These are phyloP conservation scores for Chrysoporthe cubensis DNA, from an alignment of 2,329 filamentous ascomycete species.

Conservation along the genomic window DNA sequence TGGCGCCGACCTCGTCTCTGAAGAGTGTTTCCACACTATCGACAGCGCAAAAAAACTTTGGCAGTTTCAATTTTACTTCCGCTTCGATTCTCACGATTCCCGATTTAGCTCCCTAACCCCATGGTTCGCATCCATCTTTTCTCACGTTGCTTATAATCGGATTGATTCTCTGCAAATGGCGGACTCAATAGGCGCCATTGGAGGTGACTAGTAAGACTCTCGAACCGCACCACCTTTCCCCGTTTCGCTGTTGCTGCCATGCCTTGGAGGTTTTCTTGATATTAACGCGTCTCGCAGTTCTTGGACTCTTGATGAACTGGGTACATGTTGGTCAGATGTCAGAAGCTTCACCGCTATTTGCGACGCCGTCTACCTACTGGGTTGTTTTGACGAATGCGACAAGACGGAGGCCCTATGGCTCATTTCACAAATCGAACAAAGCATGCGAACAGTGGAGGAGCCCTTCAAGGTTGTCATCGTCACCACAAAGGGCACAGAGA, in stretches of 20 bases:
- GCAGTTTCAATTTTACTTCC: conserved; percentile 1
- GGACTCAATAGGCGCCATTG: background rate
- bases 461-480: background rate
- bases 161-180: background rate
- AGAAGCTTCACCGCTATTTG: background rate
- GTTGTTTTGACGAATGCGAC: conserved; percentile 3
- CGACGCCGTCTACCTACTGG: background rate
- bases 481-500: background rate
- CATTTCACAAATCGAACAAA: background rate
- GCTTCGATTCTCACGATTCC: conserved; percentile 2
- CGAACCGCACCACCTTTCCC: too few species aligned
- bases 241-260: background rate
- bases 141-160: background rate
- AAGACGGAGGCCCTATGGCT: background rate
- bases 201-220: background rate
- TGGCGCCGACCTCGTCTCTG: background rate
- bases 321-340: background rate
- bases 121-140: background rate
- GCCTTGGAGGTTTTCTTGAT: background rate
- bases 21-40: background rate
- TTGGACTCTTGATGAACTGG: conserved; percentile 3
- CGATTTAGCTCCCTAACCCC: background rate
- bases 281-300: background rate
- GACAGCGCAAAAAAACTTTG: background rate
- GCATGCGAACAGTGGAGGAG: background rate